A percentile compares a stretch with the other conserved stretches of the same genome.
phyloP scores from a whole-genome alignment of 306 rosid species.

The Lithocarpus polystachyus region DNA sequence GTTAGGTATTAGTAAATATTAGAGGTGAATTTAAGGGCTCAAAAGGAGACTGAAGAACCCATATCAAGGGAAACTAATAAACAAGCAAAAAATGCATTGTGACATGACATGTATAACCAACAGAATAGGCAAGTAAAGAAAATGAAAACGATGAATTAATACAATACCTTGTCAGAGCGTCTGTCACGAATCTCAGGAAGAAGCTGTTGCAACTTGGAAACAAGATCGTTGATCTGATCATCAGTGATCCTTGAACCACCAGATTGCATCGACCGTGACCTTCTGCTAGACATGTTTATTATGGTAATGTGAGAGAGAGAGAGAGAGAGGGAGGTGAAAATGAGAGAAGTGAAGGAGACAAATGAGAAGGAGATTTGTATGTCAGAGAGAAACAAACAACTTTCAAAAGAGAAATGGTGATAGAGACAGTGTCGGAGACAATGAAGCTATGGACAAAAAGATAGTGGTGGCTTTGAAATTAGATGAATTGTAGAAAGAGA shows the following conservation, averaged over 20 bases:
- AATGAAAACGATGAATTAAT: not conserved
- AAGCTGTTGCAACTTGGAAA: slow-evolving; percentile 88
- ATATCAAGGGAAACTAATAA: not conserved
- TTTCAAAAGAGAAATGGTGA: not conserved
- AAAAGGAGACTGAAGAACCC: not conserved
- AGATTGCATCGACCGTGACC: slow-evolving; percentile 75
- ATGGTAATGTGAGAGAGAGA: not conserved
- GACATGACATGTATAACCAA: not conserved
- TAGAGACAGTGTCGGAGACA: not conserved
- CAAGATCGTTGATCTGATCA: slow-evolving; percentile 96
- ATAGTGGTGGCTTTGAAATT: not conserved
- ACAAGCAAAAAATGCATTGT: not conserved
- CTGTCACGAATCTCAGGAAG: slow-evolving; percentile 88
- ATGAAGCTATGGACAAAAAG: not conserved
- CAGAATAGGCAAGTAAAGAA: not conserved
- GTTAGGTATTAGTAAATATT: no score
- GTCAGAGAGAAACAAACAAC: slow-evolving; percentile 3
- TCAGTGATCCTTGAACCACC: slow-evolving; percentile 75
- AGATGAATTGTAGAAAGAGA: slow-evolving; percentile 1
- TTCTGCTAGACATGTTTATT: slow-evolving; percentile 55
- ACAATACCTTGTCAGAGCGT: slow-evolving; percentile 74
- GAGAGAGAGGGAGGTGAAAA: not conserved
- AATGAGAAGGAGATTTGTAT: not conserved
- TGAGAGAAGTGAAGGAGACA: slow-evolving; percentile 1
- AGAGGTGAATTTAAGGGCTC: no score